Percentiles rank a stretch among this genome's conserved stretches.
These are phyloP conservation scores for Puccinia hordei DNA, from an alignment of 1,284 basidiomycete species.

Conservation along the genomic window DNA sequence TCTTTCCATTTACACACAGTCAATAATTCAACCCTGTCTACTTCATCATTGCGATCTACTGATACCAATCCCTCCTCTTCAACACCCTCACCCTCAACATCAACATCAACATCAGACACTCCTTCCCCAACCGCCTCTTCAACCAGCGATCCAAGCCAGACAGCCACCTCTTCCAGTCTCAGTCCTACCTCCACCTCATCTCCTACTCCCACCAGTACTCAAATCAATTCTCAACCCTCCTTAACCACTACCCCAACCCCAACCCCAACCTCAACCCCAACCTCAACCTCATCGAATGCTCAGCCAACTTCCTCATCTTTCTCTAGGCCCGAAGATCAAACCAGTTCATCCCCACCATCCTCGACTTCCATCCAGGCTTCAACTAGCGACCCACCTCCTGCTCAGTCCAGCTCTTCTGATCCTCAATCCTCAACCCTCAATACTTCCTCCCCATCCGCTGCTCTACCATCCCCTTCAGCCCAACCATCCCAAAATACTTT, in stretches of 20 bases:
- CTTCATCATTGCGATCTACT: too few species aligned
- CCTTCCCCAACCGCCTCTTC: neutral
- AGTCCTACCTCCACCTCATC: neutral
- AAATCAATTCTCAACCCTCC: constrained; percentile 2
- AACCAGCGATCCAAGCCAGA: neutral
- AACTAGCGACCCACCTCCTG: neutral
- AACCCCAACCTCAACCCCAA: constrained; percentile 28
- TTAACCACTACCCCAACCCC: too few species aligned
- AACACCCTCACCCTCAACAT: neutral
- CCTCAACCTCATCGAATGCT: neutral
- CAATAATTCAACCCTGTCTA: constrained; percentile 9
- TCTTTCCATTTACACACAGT: neutral
- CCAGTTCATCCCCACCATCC: constrained; percentile 1
- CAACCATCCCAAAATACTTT: neutral
- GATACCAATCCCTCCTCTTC: constrained; percentile 3
- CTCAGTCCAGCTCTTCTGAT: constrained; percentile 18
- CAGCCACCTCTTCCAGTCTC: neutral
- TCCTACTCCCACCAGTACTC: neutral
- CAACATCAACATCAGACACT: neutral
- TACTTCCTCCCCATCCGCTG: neutral
- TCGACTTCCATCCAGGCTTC: neutral
- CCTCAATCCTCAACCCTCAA: neutral
- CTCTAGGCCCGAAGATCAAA: neutral
- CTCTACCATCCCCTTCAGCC: neutral
- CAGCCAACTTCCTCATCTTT: constrained; percentile 8